Percentiles rank a stretch among this genome's conserved stretches.
Conservation (phyloP, 495 filamentous ascomycete species). For the Trichoderma orchidacearum region DNA sequence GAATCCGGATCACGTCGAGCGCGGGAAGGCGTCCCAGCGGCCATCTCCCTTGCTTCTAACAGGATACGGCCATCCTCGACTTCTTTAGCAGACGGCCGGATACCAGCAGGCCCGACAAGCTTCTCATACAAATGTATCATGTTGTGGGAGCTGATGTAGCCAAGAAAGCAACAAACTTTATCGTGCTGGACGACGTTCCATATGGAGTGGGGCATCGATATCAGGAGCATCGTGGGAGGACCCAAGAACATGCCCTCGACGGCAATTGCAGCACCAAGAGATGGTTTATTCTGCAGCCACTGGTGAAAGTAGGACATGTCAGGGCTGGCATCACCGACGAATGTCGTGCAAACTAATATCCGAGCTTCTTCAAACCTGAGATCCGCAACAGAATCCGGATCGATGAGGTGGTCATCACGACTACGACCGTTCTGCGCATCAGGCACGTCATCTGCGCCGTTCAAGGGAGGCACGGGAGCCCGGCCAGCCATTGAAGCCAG, state of each 20-base stretch:
- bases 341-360: conserved; percentile 41
- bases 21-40: conserved; percentile 14
- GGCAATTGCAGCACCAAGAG: conserved; percentile 32
- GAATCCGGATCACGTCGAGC: conserved; percentile 4
- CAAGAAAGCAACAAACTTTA: conserved; percentile 42
- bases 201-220: conserved; percentile 39
- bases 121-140: conserved; percentile 41
- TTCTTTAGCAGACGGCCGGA: conserved; percentile 25
- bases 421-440: conserved; percentile 1
- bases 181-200: conserved; percentile 44
- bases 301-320: conserved; percentile 45
- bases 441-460: neutral
- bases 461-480: conserved; percentile 7
- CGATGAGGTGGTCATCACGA: conserved; percentile 22
- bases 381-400: conserved; percentile 26
- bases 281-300: conserved; percentile 36
- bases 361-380: conserved; percentile 37
- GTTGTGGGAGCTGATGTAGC: conserved; percentile 42
- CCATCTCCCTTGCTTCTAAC: conserved; percentile 26
- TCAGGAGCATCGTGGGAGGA: conserved; percentile 40
- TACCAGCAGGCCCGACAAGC: conserved; percentile 27
- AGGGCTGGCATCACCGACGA: conserved; percentile 40
- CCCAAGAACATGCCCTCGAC: conserved; percentile 47
- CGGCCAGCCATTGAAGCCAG: conserved; percentile 26
- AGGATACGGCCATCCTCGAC: conserved; percentile 35